These are phyloP conservation scores for Wilhelminamyces savonicus DNA, from an alignment of 805 yeast species.

Conservation along the genomic window DNA sequence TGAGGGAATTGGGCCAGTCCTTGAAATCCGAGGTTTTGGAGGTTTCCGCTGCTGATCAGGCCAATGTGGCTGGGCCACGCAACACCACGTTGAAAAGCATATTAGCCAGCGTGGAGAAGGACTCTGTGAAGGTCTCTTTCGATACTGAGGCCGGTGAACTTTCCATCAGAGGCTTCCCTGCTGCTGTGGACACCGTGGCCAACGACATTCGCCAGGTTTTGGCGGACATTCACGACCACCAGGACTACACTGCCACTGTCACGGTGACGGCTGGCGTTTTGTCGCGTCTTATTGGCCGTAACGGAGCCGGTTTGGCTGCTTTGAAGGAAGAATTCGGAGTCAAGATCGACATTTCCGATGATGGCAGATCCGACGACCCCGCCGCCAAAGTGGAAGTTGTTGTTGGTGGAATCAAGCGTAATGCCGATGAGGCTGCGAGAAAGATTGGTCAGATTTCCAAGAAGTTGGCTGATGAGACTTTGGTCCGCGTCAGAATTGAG, in stretches of 20 bases:
- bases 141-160: constrained; percentile 30
- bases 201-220: constrained; percentile 49
- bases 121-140: constrained; percentile 42
- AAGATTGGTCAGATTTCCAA: constrained; percentile 54
- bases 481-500: constrained; percentile 63
- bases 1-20: constrained; percentile 54
- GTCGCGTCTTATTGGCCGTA: constrained; percentile 83
- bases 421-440: constrained; percentile 65
- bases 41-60: constrained; percentile 52
- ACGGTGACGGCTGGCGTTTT: constrained; percentile 62
- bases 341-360: constrained; percentile 63
- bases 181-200: constrained; percentile 51
- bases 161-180: constrained; percentile 62
- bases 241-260: constrained; percentile 40
- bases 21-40: constrained; percentile 45
- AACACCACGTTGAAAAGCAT: constrained; percentile 50
- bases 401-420: constrained; percentile 71
- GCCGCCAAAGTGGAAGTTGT: constrained; percentile 17
- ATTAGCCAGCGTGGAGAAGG: constrained; percentile 27
- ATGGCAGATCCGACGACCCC: constrained; percentile 25
- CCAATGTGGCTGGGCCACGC: constrained; percentile 53
- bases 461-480: constrained; percentile 76
- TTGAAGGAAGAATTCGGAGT: constrained; percentile 71
- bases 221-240: constrained; percentile 48
- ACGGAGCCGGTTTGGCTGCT: constrained; percentile 67